A percentile compares a stretch with the other conserved stretches of the same genome.
These are phyloP conservation scores for Triticum dicoccoides DNA, from an alignment of 176 grass and related monocot species.

Conservation along the genomic window DNA sequence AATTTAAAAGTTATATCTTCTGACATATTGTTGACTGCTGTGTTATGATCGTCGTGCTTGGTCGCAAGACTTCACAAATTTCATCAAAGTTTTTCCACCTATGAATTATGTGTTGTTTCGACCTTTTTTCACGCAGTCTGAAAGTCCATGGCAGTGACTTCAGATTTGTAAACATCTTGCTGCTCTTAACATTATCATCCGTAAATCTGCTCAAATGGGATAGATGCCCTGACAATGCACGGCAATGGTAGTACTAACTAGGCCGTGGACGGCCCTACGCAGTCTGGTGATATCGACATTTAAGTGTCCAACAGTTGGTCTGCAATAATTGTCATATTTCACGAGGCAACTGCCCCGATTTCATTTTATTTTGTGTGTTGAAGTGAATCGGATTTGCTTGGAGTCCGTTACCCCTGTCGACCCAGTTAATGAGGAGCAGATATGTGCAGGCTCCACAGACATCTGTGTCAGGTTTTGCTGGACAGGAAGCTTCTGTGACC, in stretches of 20 bases:
- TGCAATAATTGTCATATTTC: constrained; percentile 37
- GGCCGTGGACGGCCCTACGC: background rate
- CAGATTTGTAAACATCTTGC: background rate
- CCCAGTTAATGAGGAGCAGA: constrained; percentile 41
- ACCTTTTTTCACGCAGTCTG: background rate
- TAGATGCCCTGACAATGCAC: constrained; percentile 16
- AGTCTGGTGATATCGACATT: constrained; percentile 6
- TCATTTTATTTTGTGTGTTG: background rate
- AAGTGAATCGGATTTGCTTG: constrained; percentile 39
- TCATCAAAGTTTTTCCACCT: background rate
- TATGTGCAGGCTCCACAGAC: constrained; percentile 32
- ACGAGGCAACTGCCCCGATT: background rate
- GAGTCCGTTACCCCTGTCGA: constrained; percentile 45
- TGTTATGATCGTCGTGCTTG: background rate
- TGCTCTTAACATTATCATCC: background rate
- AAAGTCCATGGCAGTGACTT: background rate
- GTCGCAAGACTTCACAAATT: too few species aligned
- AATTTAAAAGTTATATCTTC: background rate
- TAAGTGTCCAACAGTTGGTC: constrained; percentile 14
- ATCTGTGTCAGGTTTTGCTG: constrained; percentile 32
- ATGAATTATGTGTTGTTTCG: background rate
- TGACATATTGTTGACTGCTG: constrained; percentile 17
- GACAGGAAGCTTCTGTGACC: constrained; percentile 40
- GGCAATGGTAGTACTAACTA: background rate
- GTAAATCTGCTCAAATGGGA: background rate